phyloP scores from a whole-genome alignment of 495 filamentous ascomycete genomes.

The Penicillium pulvis region DNA sequence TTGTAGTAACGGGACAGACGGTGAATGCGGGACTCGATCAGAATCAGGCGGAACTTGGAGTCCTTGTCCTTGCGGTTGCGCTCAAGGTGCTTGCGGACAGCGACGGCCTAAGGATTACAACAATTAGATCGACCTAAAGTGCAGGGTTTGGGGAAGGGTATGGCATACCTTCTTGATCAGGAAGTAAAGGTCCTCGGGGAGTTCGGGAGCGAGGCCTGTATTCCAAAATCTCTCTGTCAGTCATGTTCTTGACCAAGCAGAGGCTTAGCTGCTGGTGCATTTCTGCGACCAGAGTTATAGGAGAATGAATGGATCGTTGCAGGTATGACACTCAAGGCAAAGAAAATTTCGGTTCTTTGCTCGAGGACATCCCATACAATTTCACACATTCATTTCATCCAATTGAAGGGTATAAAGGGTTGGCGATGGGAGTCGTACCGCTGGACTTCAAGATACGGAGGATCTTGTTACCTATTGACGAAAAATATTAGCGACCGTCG shows the following conservation, averaged over 20 bases:
- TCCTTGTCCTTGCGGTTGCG: constrained; percentile 99
- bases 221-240: constrained; percentile 89
- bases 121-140: constrained; percentile 7
- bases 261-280: constrained; percentile 61
- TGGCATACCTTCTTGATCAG: constrained; percentile 94
- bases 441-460: constrained; percentile 95
- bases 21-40: constrained; percentile 99
- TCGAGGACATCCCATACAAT: constrained; percentile 14
- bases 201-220: constrained; percentile 93
- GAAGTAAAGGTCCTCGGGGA: constrained; percentile 97
- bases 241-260: constrained; percentile 83
- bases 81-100: constrained; percentile 99
- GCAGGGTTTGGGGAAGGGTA: constrained; percentile 1
- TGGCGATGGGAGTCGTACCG: constrained; percentile 63
- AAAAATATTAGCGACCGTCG: constrained; percentile 26
- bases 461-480: constrained; percentile 88
- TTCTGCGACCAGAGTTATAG: constrained; percentile 28
- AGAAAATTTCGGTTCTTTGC: constrained; percentile 8
- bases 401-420: constrained; percentile 24
- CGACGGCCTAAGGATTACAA: constrained; percentile 66
- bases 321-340: constrained; percentile 11
- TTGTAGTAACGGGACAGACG: constrained; percentile 98
- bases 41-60: constrained; percentile 99
- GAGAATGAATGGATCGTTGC: constrained; percentile 16
- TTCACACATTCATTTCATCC: constrained; percentile 26